phyloP scores from a whole-genome alignment of 768 basidiomycete genomes.

The Rhodocollybia butyracea region DNA sequence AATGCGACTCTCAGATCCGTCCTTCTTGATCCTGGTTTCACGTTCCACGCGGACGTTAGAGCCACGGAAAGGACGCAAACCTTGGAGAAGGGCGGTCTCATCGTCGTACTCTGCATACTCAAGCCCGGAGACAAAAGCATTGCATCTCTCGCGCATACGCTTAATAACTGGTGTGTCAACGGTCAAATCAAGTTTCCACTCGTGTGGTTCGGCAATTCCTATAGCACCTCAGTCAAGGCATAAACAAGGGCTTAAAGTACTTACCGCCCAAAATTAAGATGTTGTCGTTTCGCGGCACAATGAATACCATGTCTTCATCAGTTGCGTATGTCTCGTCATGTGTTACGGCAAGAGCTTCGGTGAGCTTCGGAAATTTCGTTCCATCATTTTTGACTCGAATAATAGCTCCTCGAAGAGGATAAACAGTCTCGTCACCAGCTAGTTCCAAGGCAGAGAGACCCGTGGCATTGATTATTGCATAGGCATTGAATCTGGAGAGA shows the following conservation, averaged over 20 bases:
- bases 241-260: constrained; percentile 9
- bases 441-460: constrained; percentile 29
- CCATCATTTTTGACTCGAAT: constrained; percentile 34
- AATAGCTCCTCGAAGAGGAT: constrained; percentile 35
- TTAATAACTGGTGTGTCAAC: constrained; percentile 25
- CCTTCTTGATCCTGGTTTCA: constrained; percentile 14
- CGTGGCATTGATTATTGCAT: constrained; percentile 32
- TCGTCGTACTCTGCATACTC: constrained; percentile 23
- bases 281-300: constrained; percentile 33
- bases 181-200: constrained; percentile 21
- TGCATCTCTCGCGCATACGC: constrained; percentile 26
- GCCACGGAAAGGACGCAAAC: constrained; percentile 24
- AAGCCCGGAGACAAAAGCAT: constrained; percentile 23
- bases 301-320: constrained; percentile 30
- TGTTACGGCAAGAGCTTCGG: constrained; percentile 28
- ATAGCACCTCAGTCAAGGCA: background rate
- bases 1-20: constrained; percentile 15
- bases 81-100: constrained; percentile 23
- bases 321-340: constrained; percentile 27
- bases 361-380: constrained; percentile 29
- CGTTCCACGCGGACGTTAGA: constrained; percentile 26
- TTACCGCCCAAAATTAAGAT: constrained; percentile 28
- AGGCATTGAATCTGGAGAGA: constrained; percentile 21
- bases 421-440: constrained; percentile 29
- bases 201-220: constrained; percentile 24